Evolutionary conservation across 2,329 filamentous ascomycete species (phyloP).

Genomic region (Calonectria leucothoes): DNA sequence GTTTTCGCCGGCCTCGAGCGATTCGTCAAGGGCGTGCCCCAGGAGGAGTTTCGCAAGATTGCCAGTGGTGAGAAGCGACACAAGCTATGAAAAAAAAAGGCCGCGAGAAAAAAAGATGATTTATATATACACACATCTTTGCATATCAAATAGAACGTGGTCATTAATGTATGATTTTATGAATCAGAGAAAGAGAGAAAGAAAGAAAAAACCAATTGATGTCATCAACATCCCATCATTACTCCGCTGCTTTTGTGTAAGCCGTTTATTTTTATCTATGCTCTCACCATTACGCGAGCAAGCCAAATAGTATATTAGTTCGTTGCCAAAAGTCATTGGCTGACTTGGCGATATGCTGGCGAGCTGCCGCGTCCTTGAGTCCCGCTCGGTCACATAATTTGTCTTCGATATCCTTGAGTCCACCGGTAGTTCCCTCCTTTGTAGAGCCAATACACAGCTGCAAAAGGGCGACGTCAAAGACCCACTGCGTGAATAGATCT

Average conservation of each 20-base stretch:
- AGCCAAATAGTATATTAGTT: conserved; percentile 83
- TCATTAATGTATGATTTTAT: not conserved
- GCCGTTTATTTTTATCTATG: conserved; percentile 23
- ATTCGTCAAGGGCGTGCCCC: conserved; percentile 83
- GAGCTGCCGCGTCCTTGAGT: conserved; percentile 60
- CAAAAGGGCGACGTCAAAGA: conserved; percentile 69
- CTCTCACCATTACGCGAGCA: conserved; percentile 64
- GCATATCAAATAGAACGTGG: not conserved
- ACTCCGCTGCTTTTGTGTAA: not conserved
- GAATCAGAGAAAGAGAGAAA: not conserved
- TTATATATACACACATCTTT: not conserved
- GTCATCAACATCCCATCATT: conserved; percentile 6
- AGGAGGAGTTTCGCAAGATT: conserved; percentile 89
- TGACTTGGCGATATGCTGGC: conserved; percentile 68
- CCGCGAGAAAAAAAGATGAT: not conserved
- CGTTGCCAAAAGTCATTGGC: conserved; percentile 86
- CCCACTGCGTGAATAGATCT: conserved; percentile 69
- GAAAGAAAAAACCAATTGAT: too few species aligned
- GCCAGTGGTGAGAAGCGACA: conserved; percentile 92
- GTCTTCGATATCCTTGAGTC: conserved; percentile 58
- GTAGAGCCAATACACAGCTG: conserved; percentile 55
- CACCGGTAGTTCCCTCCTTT: conserved; percentile 35
- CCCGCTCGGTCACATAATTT: conserved; percentile 58
- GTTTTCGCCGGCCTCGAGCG: conserved; percentile 87
- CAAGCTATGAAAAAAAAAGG: conserved; percentile 78